Conservation (phyloP, 768 basidiomycete genomes). For the Lepiota venenata region DNA sequence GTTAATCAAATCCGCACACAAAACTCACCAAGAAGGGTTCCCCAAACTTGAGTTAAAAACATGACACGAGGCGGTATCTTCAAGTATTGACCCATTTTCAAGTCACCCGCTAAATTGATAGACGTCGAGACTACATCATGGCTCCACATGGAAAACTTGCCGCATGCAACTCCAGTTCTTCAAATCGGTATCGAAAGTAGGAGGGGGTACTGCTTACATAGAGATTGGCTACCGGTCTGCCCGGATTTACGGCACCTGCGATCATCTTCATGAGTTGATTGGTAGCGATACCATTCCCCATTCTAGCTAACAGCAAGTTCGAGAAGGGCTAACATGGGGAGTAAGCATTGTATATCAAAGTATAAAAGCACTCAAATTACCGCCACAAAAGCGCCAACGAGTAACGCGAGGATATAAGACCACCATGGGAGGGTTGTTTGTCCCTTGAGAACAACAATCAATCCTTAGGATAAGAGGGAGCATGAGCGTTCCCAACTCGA, state of each 20-base stretch:
- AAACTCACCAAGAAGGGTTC: constrained; percentile 50
- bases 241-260: constrained; percentile 56
- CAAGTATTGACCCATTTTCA: constrained; percentile 72
- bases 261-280: constrained; percentile 67
- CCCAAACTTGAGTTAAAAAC: constrained; percentile 64
- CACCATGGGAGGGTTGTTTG: constrained; percentile 62
- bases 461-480: constrained; percentile 27
- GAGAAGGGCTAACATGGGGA: constrained; percentile 43
- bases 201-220: constrained; percentile 38
- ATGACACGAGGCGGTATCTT: constrained; percentile 68
- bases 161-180: background rate
- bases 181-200: background rate
- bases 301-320: constrained; percentile 50
- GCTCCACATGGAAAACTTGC: constrained; percentile 66
- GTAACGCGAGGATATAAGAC: constrained; percentile 55
- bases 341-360: background rate
- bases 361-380: constrained; percentile 17
- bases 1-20: background rate
- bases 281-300: constrained; percentile 59
- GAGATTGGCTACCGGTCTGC: constrained; percentile 65
- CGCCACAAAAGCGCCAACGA: constrained; percentile 43
- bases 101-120: constrained; percentile 48
- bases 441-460: constrained; percentile 54
- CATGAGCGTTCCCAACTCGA: background rate
- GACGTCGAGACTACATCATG: constrained; percentile 57